These are phyloP conservation scores for Podila verticillata DNA, from an alignment of 192 early-diverging fungal species.

Conservation along the genomic window DNA sequence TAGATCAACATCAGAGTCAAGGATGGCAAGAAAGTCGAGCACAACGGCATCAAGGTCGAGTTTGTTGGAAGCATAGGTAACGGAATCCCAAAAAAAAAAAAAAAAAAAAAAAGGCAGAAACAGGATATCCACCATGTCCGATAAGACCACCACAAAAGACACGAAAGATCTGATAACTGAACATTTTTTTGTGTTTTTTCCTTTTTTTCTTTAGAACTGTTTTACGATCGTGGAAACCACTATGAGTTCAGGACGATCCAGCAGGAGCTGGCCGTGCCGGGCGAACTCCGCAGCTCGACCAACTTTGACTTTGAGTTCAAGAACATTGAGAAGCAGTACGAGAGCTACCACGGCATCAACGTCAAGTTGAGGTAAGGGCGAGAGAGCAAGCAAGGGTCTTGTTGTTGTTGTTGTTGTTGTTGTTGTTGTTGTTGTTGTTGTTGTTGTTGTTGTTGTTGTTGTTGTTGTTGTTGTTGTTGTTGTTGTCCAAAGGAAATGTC, in stretches of 20 bases:
- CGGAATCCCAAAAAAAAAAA: neutral
- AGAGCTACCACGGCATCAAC: slow-evolving; percentile 98
- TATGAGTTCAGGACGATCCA: slow-evolving; percentile 93
- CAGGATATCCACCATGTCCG: neutral
- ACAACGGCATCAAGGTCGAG: slow-evolving; percentile 98
- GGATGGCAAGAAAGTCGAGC: slow-evolving; percentile 95
- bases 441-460: too few relatives aligned
- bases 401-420: too few relatives aligned
- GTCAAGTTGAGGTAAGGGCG: slow-evolving; percentile 83
- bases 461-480: too few relatives aligned
- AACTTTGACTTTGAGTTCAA: slow-evolving; percentile 98
- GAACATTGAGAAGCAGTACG: slow-evolving; percentile 98
- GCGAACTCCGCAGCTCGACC: slow-evolving; percentile 83
- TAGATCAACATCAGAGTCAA: slow-evolving; percentile 79
- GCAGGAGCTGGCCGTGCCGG: slow-evolving; percentile 96
- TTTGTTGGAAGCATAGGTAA: slow-evolving; percentile 96
- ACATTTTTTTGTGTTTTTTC: neutral
- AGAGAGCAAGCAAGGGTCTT: too few relatives aligned
- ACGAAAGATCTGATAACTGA: neutral
- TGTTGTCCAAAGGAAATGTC: too few relatives aligned
- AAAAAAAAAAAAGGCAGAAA: too few relatives aligned
- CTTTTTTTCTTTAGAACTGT: slow-evolving; percentile 72
- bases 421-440: too few relatives aligned
- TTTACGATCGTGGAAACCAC: slow-evolving; percentile 94
- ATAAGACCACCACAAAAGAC: neutral